Evolutionary conservation across 768 basidiomycete species (phyloP).

Genomic region (Tulasnella sp.): DNA sequence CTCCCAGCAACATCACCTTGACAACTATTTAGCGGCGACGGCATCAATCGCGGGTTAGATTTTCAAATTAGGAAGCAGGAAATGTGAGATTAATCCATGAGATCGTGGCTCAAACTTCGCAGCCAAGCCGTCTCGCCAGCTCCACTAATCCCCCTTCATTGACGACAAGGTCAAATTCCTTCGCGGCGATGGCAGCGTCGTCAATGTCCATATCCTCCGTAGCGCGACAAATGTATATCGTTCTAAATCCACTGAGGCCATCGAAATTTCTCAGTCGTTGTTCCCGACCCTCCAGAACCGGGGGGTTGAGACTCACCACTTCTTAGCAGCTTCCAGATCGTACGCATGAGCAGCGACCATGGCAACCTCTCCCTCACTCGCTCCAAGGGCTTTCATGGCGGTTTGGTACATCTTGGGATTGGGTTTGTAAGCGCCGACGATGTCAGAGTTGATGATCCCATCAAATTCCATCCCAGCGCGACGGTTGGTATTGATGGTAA

Average conservation of each 20-base stretch:
- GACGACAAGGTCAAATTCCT: conserved; percentile 30
- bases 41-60: no score
- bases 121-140: conserved; percentile 29
- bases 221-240: conserved; percentile 26
- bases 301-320: conserved; percentile 17
- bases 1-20: no score
- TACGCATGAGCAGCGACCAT: conserved; percentile 31
- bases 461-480: conserved; percentile 24
- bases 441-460: conserved; percentile 26
- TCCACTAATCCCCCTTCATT: conserved; percentile 30
- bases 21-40: no score
- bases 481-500: conserved; percentile 20
- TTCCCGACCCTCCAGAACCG: no score
- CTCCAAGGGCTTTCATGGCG: conserved; percentile 22
- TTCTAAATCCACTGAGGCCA: conserved; percentile 24
- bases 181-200: not conserved
- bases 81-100: no score
- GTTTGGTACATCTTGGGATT: conserved; percentile 27
- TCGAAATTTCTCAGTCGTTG: no score
- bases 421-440: conserved; percentile 30
- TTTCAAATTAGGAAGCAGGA: no score
- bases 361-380: conserved; percentile 18
- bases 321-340: conserved; percentile 29
- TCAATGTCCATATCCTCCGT: conserved; percentile 31
- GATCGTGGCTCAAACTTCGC: not conserved